A percentile compares a stretch with the other conserved stretches of the same genome.
phyloP scores from a whole-genome alignment of 495 filamentous ascomycete genomes.

The Hypoxylon crocopeplum region DNA sequence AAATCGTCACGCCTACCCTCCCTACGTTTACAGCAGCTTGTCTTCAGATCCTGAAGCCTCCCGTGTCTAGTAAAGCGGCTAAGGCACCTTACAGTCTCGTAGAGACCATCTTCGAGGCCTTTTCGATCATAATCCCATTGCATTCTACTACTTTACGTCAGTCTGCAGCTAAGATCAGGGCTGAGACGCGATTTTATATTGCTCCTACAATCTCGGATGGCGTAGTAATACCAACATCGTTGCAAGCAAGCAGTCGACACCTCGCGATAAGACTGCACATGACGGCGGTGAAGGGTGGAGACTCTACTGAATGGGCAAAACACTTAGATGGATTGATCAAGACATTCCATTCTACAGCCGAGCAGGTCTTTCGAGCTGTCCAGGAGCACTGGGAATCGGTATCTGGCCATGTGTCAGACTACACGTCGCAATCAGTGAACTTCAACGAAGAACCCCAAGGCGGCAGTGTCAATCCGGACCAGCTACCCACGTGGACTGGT shows the following conservation, averaged over 20 bases:
- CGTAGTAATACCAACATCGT: conserved; percentile 52
- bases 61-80: conserved; percentile 47
- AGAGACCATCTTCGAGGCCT: conserved; percentile 62
- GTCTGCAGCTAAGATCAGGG: conserved; percentile 69
- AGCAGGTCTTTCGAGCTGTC: conserved; percentile 77
- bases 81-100: conserved; percentile 54
- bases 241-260: conserved; percentile 61
- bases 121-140: conserved; percentile 71
- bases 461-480: conserved; percentile 49
- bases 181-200: conserved; percentile 61
- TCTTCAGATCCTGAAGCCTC: conserved; percentile 67
- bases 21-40: conserved; percentile 75
- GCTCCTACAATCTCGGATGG: conserved; percentile 61
- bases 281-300: conserved; percentile 76
- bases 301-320: conserved; percentile 75
- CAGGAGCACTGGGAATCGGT: conserved; percentile 79
- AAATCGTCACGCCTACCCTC: conserved; percentile 85
- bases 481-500: conserved; percentile 73
- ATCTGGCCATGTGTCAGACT: conserved; percentile 54
- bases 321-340: conserved; percentile 64
- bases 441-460: conserved; percentile 51
- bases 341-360: conserved; percentile 69
- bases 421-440: conserved; percentile 40
- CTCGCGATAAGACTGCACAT: conserved; percentile 73
- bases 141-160: conserved; percentile 83